Base-by-base conservation (phyloP, 495 filamentous ascomycete species). In the Trichocladium uniseriatum region DNA sequence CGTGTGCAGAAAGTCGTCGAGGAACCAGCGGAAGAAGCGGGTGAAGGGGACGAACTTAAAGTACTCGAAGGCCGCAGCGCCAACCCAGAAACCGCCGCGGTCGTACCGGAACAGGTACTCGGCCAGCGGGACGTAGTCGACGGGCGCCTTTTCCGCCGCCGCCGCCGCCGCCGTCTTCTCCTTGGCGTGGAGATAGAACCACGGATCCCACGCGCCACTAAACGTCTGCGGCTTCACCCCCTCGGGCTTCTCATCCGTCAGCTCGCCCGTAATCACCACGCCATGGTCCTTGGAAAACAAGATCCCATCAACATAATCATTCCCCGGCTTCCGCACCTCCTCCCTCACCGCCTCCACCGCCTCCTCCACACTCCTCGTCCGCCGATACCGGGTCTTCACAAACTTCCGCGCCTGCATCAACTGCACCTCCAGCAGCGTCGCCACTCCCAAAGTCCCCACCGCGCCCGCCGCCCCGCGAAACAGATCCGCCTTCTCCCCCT, bases 81-180 rank as follows among this genome's bases (percentile, higher is more conserved):
- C 78, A 13, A 79, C 73, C 78, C 77, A 81, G 66, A 82, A 82
- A 0, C 70, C 76, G 40, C 75, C 78, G 37, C 79, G 74, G 56
- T 81, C 77, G 64, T 80, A 79, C 20, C 79, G 76, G 58, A 82
- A 82, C 15, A 82, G 68, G 55, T 81, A 82, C 52, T 79, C 76
- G 6, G 54, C 53, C 3, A 79, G 39, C 0, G 76, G 77, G 7
- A 79, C 47, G 38, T 49, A 63, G 2, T 67, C 61, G 2, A 51
- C 43, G 1, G 51, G 32, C 15, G 54, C 37, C 1, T 51, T 45
- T 18, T 16, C 35, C 5, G 75, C 49, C 36, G 58, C 57, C 3
- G 43, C 27, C 10, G 35, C 28, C 3, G 18, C 10, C 44, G 54
- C 20, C 49, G 44, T 47, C 55, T 62, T 39, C 7, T 59, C 57